These are phyloP conservation scores for Leptographium wingfieldii DNA, from an alignment of 2,329 filamentous ascomycete species.

Conservation along the genomic window DNA sequence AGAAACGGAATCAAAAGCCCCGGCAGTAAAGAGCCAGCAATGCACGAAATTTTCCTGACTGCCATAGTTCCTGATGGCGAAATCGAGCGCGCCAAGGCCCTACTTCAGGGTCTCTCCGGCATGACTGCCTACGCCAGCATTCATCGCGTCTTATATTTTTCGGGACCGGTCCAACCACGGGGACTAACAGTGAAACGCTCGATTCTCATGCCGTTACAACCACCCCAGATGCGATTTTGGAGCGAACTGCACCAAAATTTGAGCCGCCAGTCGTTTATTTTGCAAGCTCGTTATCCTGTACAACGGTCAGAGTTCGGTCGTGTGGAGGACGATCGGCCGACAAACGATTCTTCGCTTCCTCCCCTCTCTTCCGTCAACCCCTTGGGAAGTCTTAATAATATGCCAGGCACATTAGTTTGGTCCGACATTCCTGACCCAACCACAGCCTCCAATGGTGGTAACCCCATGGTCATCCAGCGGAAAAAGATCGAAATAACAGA, in stretches of 20 bases:
- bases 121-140: slow-evolving; percentile 38
- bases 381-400: slow-evolving; percentile 24
- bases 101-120: slow-evolving; percentile 45
- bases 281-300: slow-evolving; percentile 44
- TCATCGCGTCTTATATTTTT: slow-evolving; percentile 40
- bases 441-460: slow-evolving; percentile 15
- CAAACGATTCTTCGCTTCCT: not conserved
- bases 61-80: slow-evolving; percentile 41
- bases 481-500: slow-evolving; percentile 45
- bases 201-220: slow-evolving; percentile 20
- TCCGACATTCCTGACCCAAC: slow-evolving; percentile 48
- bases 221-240: slow-evolving; percentile 27
- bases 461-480: slow-evolving; percentile 35
- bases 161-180: slow-evolving; percentile 29
- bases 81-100: slow-evolving; percentile 33
- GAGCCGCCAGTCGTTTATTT: slow-evolving; percentile 40
- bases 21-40: slow-evolving; percentile 14
- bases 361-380: not conserved
- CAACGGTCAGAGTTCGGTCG: slow-evolving; percentile 27
- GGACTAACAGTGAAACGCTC: slow-evolving; percentile 30
- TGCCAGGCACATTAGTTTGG: slow-evolving; percentile 40
- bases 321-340: not conserved
- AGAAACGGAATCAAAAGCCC: not conserved
- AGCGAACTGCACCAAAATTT: slow-evolving; percentile 42
- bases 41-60: slow-evolving; percentile 50